These are phyloP conservation scores for Gardenia jasminoides DNA, from an alignment of 257 asterid genomes.

Conservation along the genomic window DNA sequence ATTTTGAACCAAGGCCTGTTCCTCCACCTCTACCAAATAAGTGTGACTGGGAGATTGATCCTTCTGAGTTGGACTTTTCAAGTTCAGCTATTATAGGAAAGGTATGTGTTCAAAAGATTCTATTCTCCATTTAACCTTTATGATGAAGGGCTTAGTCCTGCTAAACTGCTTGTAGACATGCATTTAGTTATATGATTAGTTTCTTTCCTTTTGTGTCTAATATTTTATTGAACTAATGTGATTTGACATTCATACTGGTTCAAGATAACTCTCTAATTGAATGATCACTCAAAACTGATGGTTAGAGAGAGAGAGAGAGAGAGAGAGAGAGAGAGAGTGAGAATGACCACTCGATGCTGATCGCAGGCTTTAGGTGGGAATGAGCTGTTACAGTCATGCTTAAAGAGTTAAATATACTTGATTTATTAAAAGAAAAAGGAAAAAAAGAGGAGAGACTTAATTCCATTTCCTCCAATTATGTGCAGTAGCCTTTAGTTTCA, in stretches of 20 bases:
- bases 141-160: neutral
- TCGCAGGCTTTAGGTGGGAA: neutral
- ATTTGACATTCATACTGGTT: neutral
- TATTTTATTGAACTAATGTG: neutral
- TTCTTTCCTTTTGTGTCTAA: neutral
- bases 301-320: too few relatives aligned
- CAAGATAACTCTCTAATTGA: neutral
- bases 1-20: slow-evolving; percentile 91
- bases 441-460: neutral
- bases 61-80: slow-evolving; percentile 84
- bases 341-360: neutral
- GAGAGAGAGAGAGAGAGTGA: too few relatives aligned
- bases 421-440: neutral
- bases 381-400: neutral
- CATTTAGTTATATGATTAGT: neutral
- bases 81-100: slow-evolving; percentile 70
- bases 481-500: neutral
- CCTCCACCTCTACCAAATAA: slow-evolving; percentile 90
- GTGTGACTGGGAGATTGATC: slow-evolving; percentile 99
- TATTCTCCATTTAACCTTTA: neutral
- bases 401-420: neutral
- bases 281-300: neutral
- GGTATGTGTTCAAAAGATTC: slow-evolving; percentile 41
- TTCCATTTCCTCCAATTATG: neutral
- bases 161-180: neutral